Base-by-base conservation (phyloP, 305 asterid genomes). In the Stenogyne calaminthoides region DNA sequence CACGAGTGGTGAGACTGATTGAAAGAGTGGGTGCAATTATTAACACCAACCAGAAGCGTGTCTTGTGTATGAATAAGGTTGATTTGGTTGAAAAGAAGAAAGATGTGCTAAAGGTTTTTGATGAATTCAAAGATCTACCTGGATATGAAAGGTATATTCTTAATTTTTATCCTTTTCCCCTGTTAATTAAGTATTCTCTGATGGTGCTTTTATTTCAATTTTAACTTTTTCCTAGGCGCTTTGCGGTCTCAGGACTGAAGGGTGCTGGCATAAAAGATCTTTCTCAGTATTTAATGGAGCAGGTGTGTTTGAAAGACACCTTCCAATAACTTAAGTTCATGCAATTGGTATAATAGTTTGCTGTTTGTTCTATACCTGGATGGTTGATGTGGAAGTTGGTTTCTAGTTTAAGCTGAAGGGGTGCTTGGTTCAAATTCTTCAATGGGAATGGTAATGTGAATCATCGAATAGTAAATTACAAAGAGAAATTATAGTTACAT, bases 1-100 rank as follows among this genome's bases (percentile, higher is more conserved):
- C 95, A 58, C 91, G 99, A 84, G 99, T 95, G 61, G 90, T 89
- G 86, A 89, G 94, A 83, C 83, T 95, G 90, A 87, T 95, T 18
- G 82, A 92, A 76, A 84, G 96, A 80, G 87, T 95, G 99, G 99
- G 99, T 73, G 84, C 96, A 47, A 84, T 82, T 27, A 76, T 70
- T 67, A 80, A 69, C 69, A 73, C 92, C 70, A 80, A 70, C 59
- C 99, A 95, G 87, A 95, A 87, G 84, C 93, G 97, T 16, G 78
- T 95, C 32, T 74, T 92, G 75, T 95, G 99, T 78, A 85, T 95
- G 85, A 95, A 95, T 79, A 95, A 95, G 87, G 86, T 95, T 73
- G 99, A 95, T 82, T 82, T 92, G 79, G 91, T 95, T 39, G 75
- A 87, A 77, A 90, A 87, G 85, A 89, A 86, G 88, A 92, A 81